Conservation (phyloP, 2,329 filamentous ascomycete genomes). For the Herpotrichia juniperi region DNA sequence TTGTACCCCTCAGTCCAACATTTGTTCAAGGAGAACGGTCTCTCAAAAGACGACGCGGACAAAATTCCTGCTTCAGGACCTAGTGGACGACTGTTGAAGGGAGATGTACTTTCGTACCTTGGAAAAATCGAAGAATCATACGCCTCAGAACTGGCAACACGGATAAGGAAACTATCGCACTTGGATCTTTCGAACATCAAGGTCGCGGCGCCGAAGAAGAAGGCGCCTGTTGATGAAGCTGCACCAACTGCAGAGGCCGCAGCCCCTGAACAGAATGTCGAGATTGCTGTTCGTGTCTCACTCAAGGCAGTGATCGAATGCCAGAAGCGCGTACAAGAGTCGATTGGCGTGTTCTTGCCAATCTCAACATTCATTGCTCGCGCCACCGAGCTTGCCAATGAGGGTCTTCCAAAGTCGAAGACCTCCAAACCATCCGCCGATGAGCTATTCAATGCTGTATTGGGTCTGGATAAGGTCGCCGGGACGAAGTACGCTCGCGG, state of each 20-base stretch:
- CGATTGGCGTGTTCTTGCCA: conserved; percentile 79
- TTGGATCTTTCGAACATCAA: conserved; percentile 97
- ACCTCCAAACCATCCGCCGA: conserved; percentile 71
- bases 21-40: conserved; percentile 77
- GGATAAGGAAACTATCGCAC: conserved; percentile 77
- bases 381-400: conserved; percentile 86
- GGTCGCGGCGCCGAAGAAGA: conserved; percentile 61
- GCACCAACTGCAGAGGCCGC: conserved; percentile 45
- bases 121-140: conserved; percentile 76
- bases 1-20: conserved; percentile 83
- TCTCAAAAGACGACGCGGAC: conserved; percentile 75
- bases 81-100: conserved; percentile 87
- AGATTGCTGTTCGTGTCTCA: conserved; percentile 77
- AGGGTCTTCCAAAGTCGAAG: conserved; percentile 74
- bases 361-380: conserved; percentile 86
- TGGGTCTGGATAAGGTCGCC: conserved; percentile 68
- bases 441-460: conserved; percentile 87
- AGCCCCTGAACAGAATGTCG: conserved; percentile 56
- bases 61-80: conserved; percentile 90
- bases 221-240: conserved; percentile 53
- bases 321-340: conserved; percentile 79
- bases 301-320: conserved; percentile 78
- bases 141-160: conserved; percentile 72
- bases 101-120: conserved; percentile 89
- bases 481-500: conserved; percentile 59